Percentiles rank a stretch among this genome's conserved stretches.
These are phyloP conservation scores for Trichoderma sp. DNA, from an alignment of 2,329 filamentous ascomycete genomes.

Conservation along the genomic window DNA sequence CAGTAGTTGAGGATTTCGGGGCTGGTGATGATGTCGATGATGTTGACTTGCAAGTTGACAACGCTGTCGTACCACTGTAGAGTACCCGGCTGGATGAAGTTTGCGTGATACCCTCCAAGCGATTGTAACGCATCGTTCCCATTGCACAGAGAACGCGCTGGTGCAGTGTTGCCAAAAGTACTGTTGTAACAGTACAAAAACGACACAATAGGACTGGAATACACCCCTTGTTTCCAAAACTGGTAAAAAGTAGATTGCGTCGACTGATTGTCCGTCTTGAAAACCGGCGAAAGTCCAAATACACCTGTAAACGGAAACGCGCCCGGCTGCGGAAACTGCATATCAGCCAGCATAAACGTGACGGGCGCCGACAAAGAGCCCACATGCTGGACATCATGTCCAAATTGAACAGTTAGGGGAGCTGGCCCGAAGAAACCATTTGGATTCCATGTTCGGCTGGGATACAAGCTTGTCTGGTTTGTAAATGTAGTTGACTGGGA, in stretches of 20 bases:
- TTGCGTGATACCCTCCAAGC: neutral
- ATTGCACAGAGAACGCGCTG: neutral
- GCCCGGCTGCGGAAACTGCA: neutral
- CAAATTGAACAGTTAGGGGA: neutral
- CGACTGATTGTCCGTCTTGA: neutral
- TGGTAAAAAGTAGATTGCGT: neutral
- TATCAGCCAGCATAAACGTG: neutral
- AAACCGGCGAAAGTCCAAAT: neutral
- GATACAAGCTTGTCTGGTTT: neutral
- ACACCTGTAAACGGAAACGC: neutral
- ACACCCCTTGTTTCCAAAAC: neutral
- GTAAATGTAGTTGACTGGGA: neutral
- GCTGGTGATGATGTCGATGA: neutral
- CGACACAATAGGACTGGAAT: neutral
- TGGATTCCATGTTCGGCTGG: neutral
- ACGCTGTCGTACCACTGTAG: neutral
- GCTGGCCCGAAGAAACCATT: neutral
- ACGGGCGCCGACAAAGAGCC: neutral
- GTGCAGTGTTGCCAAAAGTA: neutral
- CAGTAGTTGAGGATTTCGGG: neutral
- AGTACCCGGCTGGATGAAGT: neutral
- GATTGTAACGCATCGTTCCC: neutral
- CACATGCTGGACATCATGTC: neutral
- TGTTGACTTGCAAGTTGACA: neutral
- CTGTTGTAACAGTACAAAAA: neutral